Conservation (phyloP, 2,329 filamentous ascomycete genomes). For the Drechslerella dactyloides region DNA sequence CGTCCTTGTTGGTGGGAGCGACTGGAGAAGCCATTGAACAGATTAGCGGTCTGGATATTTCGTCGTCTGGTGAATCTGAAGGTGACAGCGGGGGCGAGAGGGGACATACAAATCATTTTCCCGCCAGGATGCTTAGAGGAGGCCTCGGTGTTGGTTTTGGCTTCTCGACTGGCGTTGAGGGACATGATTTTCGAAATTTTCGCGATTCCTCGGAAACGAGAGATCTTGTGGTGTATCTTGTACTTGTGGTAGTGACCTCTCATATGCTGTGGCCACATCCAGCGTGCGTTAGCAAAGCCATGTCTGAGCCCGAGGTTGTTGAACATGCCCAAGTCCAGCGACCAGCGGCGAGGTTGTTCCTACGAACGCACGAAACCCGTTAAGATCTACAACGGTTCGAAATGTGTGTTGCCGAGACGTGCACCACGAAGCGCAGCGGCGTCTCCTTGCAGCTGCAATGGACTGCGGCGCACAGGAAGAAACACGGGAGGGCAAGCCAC, state of each 20-base stretch:
- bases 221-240: conserved; percentile 16
- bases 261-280: conserved; percentile 27
- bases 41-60: conserved; percentile 26
- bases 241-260: conserved; percentile 47
- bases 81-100: neutral
- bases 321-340: conserved; percentile 2
- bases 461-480: neutral
- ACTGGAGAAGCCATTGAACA: conserved; percentile 19
- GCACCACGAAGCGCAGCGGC: conserved; percentile 2
- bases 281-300: conserved; percentile 21
- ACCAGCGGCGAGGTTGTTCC: conserved; percentile 1
- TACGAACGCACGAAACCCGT: neutral
- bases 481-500: neutral
- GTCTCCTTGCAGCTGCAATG: neutral
- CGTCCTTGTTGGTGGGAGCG: conserved; percentile 69
- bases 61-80: no score
- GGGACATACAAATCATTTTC: conserved; percentile 57
- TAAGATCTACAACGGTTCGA: neutral
- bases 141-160: conserved; percentile 31
- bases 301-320: conserved; percentile 5
- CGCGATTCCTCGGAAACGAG: conserved; percentile 16
- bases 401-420: conserved; percentile 2
- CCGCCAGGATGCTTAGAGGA: conserved; percentile 26
- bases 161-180: conserved; percentile 42
- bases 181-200: conserved; percentile 50